Conservation (phyloP, 208 protist species). For the Leishmania tarentolae region DNA sequence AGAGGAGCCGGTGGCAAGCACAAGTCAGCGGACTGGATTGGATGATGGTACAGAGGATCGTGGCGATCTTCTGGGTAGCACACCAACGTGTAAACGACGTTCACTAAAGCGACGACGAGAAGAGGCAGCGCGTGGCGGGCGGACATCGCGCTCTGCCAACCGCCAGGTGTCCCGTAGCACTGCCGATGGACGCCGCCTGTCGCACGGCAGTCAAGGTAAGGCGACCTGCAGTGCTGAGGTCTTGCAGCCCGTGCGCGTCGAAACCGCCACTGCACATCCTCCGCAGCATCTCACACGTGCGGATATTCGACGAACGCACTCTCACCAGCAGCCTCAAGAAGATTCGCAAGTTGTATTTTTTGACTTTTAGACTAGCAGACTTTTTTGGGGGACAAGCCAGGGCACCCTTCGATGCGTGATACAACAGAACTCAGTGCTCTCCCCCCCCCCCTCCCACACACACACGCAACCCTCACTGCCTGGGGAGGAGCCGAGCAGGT, state of each 20-base stretch:
- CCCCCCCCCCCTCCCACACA: too few species aligned
- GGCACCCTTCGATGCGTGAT: too few species aligned
- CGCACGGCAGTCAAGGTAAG: neutral
- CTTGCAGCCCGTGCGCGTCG: neutral
- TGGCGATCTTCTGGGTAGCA: neutral
- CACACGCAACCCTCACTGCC: too few species aligned
- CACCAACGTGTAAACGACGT: neutral
- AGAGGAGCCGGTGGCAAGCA: neutral
- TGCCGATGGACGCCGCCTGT: neutral
- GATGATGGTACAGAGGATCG: neutral
- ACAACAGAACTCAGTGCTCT: too few species aligned
- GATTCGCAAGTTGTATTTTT: conserved; percentile 88
- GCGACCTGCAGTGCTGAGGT: too few species aligned
- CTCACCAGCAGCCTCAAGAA: conserved; percentile 15
- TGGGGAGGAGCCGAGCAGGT: too few species aligned
- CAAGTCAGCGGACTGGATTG: neutral
- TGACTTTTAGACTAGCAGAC: conserved; percentile 38
- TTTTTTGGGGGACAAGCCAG: neutral
- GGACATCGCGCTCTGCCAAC: neutral
- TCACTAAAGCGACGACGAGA: neutral
- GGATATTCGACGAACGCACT: conserved; percentile 29
- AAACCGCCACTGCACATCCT: too few species aligned
- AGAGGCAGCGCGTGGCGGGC: too few species aligned
- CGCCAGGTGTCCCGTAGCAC: neutral
- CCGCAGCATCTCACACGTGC: conserved; percentile 15